Evolutionary conservation across 306 rosid genomes (phyloP).

Genomic region (Rosa rugosa): DNA sequence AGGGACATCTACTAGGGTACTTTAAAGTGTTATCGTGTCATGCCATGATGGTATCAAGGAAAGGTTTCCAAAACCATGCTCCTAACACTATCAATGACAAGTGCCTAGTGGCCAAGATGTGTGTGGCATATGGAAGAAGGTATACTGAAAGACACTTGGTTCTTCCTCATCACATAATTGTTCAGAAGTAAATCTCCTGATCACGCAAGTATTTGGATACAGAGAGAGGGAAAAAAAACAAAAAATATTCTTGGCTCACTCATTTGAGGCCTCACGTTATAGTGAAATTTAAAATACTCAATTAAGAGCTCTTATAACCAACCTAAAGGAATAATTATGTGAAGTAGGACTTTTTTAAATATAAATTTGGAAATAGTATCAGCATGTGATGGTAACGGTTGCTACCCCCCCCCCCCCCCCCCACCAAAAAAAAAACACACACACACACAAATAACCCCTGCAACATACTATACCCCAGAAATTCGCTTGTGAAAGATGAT

Average conservation of each 20-base stretch:
- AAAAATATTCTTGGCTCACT: neutral
- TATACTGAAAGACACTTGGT: neutral
- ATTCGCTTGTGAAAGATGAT: neutral
- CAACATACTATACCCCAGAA: neutral
- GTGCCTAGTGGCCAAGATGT: neutral
- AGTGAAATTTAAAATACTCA: neutral
- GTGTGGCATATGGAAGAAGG: neutral
- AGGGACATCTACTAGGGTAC: neutral
- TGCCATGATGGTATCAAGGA: neutral
- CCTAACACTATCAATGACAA: neutral
- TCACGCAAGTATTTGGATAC: neutral
- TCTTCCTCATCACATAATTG: neutral
- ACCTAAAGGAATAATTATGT: neutral
- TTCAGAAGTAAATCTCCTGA: neutral
- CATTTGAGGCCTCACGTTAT: neutral
- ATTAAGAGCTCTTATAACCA: neutral
- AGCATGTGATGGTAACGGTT: too few relatives aligned
- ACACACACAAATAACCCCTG: neutral
- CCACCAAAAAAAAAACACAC: too few relatives aligned
- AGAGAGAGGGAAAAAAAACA: neutral
- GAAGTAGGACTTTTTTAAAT: too few relatives aligned
- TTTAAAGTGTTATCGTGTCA: neutral
- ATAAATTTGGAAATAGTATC: too few relatives aligned
- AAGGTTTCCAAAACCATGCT: conserved; percentile 6
- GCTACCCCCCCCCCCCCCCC: too few relatives aligned